These are phyloP conservation scores for Diaporthe batatas DNA, from an alignment of 2,329 filamentous ascomycete genomes.

Conservation along the genomic window DNA sequence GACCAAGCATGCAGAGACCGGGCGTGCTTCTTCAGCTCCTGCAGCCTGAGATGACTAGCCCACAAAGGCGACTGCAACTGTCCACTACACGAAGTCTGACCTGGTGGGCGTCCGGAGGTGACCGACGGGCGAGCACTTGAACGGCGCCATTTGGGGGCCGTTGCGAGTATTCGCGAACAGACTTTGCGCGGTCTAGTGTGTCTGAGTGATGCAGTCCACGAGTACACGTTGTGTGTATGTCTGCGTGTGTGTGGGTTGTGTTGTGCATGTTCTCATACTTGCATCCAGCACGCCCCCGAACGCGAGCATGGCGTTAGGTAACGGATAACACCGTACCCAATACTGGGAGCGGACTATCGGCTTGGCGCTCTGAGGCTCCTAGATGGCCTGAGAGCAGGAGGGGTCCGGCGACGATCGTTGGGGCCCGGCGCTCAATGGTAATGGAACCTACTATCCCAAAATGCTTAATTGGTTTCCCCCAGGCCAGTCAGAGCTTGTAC, in stretches of 20 bases:
- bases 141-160: background rate
- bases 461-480: background rate
- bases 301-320: slow-evolving; percentile 21
- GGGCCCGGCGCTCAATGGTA: slow-evolving; percentile 15
- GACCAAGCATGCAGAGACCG: slow-evolving; percentile 16
- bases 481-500: background rate
- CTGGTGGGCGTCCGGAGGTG: background rate
- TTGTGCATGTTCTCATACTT: slow-evolving; percentile 9
- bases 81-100: background rate
- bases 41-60: slow-evolving; percentile 13
- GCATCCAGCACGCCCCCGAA: slow-evolving; percentile 16
- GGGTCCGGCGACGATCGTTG: background rate
- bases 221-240: too few relatives aligned
- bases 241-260: background rate
- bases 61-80: background rate
- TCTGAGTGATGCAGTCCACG: background rate
- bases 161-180: background rate
- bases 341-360: slow-evolving; percentile 24
- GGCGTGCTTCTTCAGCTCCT: slow-evolving; percentile 25
- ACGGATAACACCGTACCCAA: slow-evolving; percentile 16
- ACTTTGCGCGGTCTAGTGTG: background rate
- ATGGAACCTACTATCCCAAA: background rate
- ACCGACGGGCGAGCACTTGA: background rate
- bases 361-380: slow-evolving; percentile 29
- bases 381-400: slow-evolving; percentile 24